Conservation (phyloP, 2,329 filamentous ascomycete genomes). For the Talaromyces sp. region DNA sequence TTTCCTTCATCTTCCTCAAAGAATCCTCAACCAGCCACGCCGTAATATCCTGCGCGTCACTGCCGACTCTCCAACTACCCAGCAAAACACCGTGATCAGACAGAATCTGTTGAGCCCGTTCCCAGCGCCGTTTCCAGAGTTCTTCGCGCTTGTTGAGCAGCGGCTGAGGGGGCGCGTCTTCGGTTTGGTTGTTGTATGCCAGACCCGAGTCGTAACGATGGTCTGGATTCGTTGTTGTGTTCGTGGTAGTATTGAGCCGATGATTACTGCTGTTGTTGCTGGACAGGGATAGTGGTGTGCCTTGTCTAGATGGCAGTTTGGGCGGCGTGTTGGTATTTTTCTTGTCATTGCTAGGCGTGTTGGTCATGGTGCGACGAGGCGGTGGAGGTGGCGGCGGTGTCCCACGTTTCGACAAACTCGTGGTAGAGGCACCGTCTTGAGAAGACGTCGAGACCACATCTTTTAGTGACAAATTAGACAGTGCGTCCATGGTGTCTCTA, state of each 20-base stretch:
- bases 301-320: neutral
- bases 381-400: constrained; percentile 18
- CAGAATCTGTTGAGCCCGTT: constrained; percentile 38
- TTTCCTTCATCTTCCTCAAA: constrained; percentile 19
- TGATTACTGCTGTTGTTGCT: constrained; percentile 10
- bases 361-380: constrained; percentile 16
- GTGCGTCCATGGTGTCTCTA: constrained; percentile 10
- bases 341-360: neutral
- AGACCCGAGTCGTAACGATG: constrained; percentile 15
- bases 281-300: constrained; percentile 18
- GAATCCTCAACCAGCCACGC: constrained; percentile 38
- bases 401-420: constrained; percentile 17
- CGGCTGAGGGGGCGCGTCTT: constrained; percentile 20
- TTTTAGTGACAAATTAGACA: constrained; percentile 7
- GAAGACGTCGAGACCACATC: neutral
- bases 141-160: constrained; percentile 44
- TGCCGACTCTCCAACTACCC: constrained; percentile 41
- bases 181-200: constrained; percentile 6
- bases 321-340: constrained; percentile 13
- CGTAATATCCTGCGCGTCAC: constrained; percentile 41
- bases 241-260: neutral
- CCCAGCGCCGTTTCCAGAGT: constrained; percentile 45
- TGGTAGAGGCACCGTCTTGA: neutral
- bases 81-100: constrained; percentile 38
- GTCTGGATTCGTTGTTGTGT: neutral